Evolutionary conservation across 331 rosid species (phyloP).

Genomic region (Rhamnella rubrinervis): DNA sequence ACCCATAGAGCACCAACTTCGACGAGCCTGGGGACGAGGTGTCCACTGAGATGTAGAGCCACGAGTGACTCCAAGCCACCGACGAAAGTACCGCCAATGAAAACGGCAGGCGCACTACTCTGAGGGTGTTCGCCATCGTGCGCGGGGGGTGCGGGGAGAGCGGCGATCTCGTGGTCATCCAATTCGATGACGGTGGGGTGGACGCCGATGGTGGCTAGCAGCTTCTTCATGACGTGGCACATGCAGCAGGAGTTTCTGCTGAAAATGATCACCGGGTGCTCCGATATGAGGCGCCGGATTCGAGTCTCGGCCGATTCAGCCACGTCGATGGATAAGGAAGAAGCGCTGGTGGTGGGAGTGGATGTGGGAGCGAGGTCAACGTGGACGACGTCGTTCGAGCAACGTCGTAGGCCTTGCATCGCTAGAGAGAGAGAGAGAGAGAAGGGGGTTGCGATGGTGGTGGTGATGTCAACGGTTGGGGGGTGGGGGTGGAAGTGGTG

Average conservation of each 20-base stretch:
- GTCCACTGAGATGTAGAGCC: slow-evolving; percentile 93
- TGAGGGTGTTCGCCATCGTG: slow-evolving; percentile 19
- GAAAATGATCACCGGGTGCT: slow-evolving; percentile 90
- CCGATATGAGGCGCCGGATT: slow-evolving; percentile 85
- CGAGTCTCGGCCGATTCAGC: slow-evolving; percentile 73
- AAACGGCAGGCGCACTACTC: slow-evolving; percentile 49
- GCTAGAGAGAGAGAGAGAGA: neutral
- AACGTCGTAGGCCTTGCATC: slow-evolving; percentile 84
- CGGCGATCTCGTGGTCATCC: slow-evolving; percentile 77
- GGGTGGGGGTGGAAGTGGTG: neutral
- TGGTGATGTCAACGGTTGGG: slow-evolving; percentile 33
- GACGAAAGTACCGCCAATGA: slow-evolving; percentile 76
- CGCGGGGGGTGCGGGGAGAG: slow-evolving; percentile 37
- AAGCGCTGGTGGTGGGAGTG: neutral
- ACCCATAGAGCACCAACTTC: slow-evolving; percentile 86
- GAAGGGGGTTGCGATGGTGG: neutral
- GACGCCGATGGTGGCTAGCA: slow-evolving; percentile 80
- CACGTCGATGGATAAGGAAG: slow-evolving; percentile 70
- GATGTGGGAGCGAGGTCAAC: slow-evolving; percentile 47
- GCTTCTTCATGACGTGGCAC: slow-evolving; percentile 99
- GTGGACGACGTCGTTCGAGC: slow-evolving; percentile 64
- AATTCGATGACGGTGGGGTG: slow-evolving; percentile 93
- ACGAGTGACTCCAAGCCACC: slow-evolving; percentile 93
- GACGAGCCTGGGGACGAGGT: slow-evolving; percentile 78
- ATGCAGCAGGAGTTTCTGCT: slow-evolving; percentile 85